Evolutionary conservation across 768 basidiomycete species (phyloP).

Genomic region (Porpolomopsis calyptriformis): DNA sequence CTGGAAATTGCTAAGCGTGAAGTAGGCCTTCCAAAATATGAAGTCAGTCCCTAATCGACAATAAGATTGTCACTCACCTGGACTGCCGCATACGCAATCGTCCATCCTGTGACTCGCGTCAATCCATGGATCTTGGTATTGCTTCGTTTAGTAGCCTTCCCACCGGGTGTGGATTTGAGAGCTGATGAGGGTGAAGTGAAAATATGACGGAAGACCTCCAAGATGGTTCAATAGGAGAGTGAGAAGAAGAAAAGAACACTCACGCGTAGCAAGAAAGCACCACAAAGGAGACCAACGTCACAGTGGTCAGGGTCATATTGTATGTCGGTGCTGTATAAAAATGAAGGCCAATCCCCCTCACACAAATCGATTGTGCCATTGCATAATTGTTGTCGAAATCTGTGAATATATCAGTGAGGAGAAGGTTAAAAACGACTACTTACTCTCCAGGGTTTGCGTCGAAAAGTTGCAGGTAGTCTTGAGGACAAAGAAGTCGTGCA

Average conservation of each 20-base stretch:
- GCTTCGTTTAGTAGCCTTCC: background rate
- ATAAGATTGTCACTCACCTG: slow-evolving; percentile 12
- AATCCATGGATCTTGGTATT: slow-evolving; percentile 8
- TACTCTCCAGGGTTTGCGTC: background rate
- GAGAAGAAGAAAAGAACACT: background rate
- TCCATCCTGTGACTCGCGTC: slow-evolving; percentile 14
- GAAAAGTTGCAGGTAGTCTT: slow-evolving; percentile 5
- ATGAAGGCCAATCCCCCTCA: slow-evolving; percentile 3
- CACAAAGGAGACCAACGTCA: slow-evolving; percentile 1
- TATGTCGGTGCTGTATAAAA: background rate
- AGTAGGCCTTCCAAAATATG: background rate
- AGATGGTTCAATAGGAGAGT: background rate
- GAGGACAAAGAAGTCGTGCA: slow-evolving; percentile 19
- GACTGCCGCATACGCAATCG: slow-evolving; percentile 22
- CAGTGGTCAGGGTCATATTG: slow-evolving; percentile 3
- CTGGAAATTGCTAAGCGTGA: background rate
- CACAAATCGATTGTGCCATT: slow-evolving; percentile 2
- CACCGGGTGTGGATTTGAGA: background rate
- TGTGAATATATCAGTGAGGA: background rate
- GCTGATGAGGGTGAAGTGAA: slow-evolving; percentile 3
- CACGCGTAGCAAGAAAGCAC: slow-evolving; percentile 2
- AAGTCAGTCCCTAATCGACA: background rate
- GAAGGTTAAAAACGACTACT: background rate
- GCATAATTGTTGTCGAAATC: background rate
- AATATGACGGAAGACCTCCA: slow-evolving; percentile 7